Evolutionary conservation across 768 basidiomycete species (phyloP), one percentile per base, ranked within the genome.

Genomic region (Russula foetens): DNA sequence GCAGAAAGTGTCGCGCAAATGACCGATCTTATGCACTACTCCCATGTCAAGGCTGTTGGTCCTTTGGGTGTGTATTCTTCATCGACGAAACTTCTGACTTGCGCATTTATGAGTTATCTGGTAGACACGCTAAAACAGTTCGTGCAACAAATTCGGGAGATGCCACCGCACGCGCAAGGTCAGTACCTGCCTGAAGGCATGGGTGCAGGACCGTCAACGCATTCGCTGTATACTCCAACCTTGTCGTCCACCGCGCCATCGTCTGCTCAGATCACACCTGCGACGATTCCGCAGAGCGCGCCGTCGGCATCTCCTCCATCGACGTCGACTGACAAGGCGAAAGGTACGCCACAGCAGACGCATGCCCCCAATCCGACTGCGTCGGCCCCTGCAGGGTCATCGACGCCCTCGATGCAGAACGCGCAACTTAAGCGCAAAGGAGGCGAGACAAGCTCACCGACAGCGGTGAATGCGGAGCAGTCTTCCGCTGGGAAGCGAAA

Each of bases 1-100:
- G 90, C 90, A 28, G 90, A 92, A 70, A 90, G 87, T 67, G 88
- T 92, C 7, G 81, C 79, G 46, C 82, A 86, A 62, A 90, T 92
- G 90, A 76, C 81, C 35, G 88, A 91, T 65, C 75, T 92, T 55
- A 90, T 92, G 56, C 68, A 78, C 5, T 90, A 81, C 67, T 82
- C 86, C 26, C 79, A 66, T 26, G 80, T 84, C 38, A 71, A 73
- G 7, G 53, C 73, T 0, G 69, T 84, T 19, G 89, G 89, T 41
- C 87, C 88, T 26, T 70, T 81, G 67, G 85, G 90, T 92, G 73
- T 68, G 82, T 77, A 65, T 60, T 58, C 67, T 62, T 64, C 58
- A 59, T 65, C 66, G 65, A 44, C 23, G 31, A 57, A 50, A 23
- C 24, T 45, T 39, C 17, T 8, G 29, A n/a, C 41, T 60, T 19